These are phyloP conservation scores for Amanita polypyramis DNA, from an alignment of 768 basidiomycete species.

Conservation along the genomic window DNA sequence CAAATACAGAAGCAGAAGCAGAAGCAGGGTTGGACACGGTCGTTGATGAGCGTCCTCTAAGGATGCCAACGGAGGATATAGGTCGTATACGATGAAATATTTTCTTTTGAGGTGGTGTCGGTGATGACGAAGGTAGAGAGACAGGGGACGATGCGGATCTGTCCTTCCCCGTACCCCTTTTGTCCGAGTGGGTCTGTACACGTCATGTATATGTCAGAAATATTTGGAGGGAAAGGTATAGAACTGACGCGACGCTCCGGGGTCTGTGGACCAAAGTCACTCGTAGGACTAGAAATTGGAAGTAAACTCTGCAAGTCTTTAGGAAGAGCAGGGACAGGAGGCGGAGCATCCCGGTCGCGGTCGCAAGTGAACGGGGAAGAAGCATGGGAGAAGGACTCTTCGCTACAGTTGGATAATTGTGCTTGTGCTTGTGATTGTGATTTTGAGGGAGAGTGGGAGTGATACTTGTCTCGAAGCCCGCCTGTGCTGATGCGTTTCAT, in stretches of 20 bases:
- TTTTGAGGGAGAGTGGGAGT: neutral
- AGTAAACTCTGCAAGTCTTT: neutral
- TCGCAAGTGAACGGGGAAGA: neutral
- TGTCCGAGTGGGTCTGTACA: neutral
- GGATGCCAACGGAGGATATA: constrained; percentile 1
- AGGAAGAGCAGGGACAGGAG: constrained; percentile 7
- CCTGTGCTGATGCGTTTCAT: constrained; percentile 64
- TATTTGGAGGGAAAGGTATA: neutral
- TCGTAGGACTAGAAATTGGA: neutral
- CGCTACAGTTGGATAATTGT: constrained; percentile 3
- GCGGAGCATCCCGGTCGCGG: neutral
- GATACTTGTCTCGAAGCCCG: constrained; percentile 45
- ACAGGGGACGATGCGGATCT: constrained; percentile 3
- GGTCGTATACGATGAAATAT: neutral
- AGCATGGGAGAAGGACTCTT: constrained; percentile 2
- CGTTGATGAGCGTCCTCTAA: neutral
- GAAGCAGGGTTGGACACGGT: neutral
- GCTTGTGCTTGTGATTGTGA: neutral
- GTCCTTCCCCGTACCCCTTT: neutral
- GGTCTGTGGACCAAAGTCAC: neutral
- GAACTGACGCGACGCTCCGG: neutral
- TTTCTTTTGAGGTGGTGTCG: neutral
- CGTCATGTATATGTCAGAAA: neutral
- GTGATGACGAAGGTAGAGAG: neutral
- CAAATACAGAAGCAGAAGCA: neutral